phyloP scores from a whole-genome alignment of 192 early-diverging fungal species.

The Spizellomyces punctatus region DNA sequence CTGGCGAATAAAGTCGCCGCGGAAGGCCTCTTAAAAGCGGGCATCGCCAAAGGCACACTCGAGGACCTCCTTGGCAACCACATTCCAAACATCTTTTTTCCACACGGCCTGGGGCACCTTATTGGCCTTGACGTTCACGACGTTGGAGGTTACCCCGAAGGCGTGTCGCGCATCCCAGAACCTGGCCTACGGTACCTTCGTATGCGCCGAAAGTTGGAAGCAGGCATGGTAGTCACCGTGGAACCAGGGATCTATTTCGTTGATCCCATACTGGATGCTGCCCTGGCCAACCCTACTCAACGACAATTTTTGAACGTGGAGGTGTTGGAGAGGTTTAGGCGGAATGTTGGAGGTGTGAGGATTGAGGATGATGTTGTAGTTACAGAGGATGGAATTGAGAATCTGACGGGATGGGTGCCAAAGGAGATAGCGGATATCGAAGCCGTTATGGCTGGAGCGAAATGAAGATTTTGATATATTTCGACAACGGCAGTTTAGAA shows the following conservation, averaged over 20 bases:
- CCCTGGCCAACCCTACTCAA: slow-evolving; percentile 57
- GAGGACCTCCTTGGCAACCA: slow-evolving; percentile 65
- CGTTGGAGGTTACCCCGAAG: slow-evolving; percentile 72
- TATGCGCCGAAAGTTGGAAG: slow-evolving; percentile 70
- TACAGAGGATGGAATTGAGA: slow-evolving; percentile 72
- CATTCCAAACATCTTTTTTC: slow-evolving; percentile 82
- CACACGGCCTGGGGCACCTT: slow-evolving; percentile 88
- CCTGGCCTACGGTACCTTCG: slow-evolving; percentile 77
- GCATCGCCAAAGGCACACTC: slow-evolving; percentile 70
- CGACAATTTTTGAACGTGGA: slow-evolving; percentile 69
- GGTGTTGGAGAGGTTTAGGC: slow-evolving; percentile 63
- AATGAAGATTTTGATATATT: too few species aligned
- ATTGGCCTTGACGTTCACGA: slow-evolving; percentile 91
- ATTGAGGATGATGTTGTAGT: slow-evolving; percentile 92
- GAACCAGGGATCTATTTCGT: slow-evolving; percentile 96
- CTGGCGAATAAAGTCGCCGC: slow-evolving; percentile 66
- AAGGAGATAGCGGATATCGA: slow-evolving; percentile 79
- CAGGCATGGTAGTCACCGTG: slow-evolving; percentile 87
- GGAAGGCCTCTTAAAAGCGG: slow-evolving; percentile 70
- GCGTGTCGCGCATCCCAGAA: slow-evolving; percentile 66
- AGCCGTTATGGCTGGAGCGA: slow-evolving; percentile 42
- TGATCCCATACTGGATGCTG: slow-evolving; percentile 71
- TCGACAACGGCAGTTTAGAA: too few species aligned
- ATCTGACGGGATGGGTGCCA: slow-evolving; percentile 77
- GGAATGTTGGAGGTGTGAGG: slow-evolving; percentile 85